Evolutionary conservation across 768 basidiomycete species (phyloP), one percentile per base, ranked within the genome.

Genomic region (Pulveroboletus sp.): DNA sequence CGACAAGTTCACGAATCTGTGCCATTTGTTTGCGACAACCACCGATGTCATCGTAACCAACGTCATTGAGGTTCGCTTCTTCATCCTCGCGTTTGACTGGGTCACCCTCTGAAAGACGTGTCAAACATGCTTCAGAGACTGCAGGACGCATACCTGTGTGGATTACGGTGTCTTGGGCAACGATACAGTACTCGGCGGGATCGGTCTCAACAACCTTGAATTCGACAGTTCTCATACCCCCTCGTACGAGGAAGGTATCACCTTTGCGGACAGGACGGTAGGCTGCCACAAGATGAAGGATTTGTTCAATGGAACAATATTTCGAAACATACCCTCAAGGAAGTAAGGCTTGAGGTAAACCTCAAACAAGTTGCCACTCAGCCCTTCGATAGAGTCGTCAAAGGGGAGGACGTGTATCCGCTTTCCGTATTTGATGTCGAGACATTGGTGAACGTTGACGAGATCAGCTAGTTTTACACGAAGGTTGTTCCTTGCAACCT

Each of bases 11-110:
- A 71, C 96, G 93, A 54, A 99, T 98, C 69, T 98, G 95, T 4
- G 95, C 95, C 88, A 98, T 92, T 71, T 99, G 96, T 69, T 99
- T 99, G 64, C 96, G 84, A 77, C 95, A 97, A 37, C 96, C 96
- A 74, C 96, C 96, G 59, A 99, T 94, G 63, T 99, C 96, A 63
- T 99, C 96, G 67, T 99, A 99, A 18, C 96, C 96, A 56, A 99
- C 96, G 62, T 95, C 96, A 62, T 83, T 86, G 27, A 99, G 80
- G 71, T 94, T 97, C 36, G 89, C 82, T 72, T 99, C 96, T 71
- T 99, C 96, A 56, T 98, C 96, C 69, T 99, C 96, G 47, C 96
- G 84, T 76, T 98, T 98, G 67, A 99, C 86, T 2, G 96, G 93
- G 65, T 99, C 96, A 53, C 96, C 96, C 83, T 98, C 96, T 84